Evolutionary conservation across 192 early-diverging fungal species (phyloP).

Genomic region (Umbelopsis ramanniana): DNA sequence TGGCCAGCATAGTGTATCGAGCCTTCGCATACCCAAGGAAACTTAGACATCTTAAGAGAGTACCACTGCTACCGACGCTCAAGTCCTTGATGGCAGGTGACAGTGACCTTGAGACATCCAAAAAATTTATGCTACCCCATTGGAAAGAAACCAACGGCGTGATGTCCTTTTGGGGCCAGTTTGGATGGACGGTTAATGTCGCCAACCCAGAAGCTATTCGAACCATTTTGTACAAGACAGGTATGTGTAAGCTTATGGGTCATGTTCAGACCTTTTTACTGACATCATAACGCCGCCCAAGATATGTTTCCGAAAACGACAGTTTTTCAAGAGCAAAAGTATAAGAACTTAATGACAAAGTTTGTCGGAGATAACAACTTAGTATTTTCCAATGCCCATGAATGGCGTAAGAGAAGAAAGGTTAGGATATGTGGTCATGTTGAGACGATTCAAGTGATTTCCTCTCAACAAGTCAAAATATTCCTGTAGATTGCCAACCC

Average conservation of each 20-base stretch:
- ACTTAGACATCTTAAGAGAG: not conserved
- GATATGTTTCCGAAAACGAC: not conserved
- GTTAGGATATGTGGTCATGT: not conserved
- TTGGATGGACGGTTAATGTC: not conserved
- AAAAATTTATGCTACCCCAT: not conserved
- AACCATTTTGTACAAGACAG: conserved; percentile 9
- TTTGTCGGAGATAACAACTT: conserved; percentile 31
- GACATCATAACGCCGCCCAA: not conserved
- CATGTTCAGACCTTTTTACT: not conserved
- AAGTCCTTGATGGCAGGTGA: not conserved
- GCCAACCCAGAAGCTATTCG: not conserved
- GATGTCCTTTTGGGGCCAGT: not conserved
- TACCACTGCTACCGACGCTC: not conserved
- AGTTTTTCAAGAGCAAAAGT: too few species aligned
- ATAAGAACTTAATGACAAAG: not conserved
- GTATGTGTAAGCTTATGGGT: not conserved
- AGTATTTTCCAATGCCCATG: conserved; percentile 20
- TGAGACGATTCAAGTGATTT: too few species aligned
- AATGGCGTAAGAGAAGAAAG: conserved; percentile 20
- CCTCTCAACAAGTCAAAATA: too few species aligned
- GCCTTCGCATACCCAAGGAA: conserved; percentile 1
- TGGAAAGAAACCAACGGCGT: conserved; percentile 6
- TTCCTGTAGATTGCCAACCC: conserved; percentile 24
- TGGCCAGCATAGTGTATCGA: not conserved
- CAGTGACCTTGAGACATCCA: not conserved